A percentile compares a stretch with the other conserved stretches of the same genome.
These are phyloP conservation scores for Phaeomoniella chlamydospora DNA, from an alignment of 2,329 filamentous ascomycete species.

Conservation along the genomic window DNA sequence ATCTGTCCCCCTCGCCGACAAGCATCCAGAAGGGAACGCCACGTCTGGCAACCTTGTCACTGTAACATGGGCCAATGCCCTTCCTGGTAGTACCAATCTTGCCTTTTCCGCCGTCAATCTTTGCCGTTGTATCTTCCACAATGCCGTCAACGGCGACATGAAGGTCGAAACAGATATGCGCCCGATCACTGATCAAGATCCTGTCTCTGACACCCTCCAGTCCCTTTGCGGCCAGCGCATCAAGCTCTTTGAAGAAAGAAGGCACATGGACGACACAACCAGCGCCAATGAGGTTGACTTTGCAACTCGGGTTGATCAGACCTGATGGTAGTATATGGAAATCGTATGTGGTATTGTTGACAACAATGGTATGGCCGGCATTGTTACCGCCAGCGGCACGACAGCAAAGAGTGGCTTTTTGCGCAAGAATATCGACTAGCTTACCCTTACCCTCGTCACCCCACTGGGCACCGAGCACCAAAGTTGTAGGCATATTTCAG, in stretches of 20 bases:
- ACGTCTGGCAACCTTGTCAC: constrained; percentile 45
- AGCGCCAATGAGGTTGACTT: constrained; percentile 30
- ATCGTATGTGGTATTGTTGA: constrained; percentile 29
- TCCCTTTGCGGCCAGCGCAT: constrained; percentile 26
- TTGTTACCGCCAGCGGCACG: constrained; percentile 32
- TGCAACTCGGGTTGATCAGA: constrained; percentile 26
- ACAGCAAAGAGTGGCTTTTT: constrained; percentile 27
- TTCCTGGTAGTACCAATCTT: constrained; percentile 35
- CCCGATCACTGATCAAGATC: constrained; percentile 30
- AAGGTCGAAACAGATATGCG: constrained; percentile 28
- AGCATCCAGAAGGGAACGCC: constrained; percentile 42
- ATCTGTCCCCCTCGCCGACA: constrained; percentile 13
- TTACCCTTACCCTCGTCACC: constrained; percentile 36
- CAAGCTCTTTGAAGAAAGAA: constrained; percentile 32
- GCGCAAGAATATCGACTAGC: constrained; percentile 31
- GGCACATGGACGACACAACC: constrained; percentile 32
- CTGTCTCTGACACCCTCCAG: constrained; percentile 23
- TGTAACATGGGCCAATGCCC: constrained; percentile 44
- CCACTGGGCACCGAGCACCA: background rate
- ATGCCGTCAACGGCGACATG: constrained; percentile 30
- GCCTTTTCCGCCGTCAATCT: constrained; percentile 18
- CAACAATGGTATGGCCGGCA: constrained; percentile 33
- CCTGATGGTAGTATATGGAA: constrained; percentile 33
- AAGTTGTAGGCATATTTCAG: background rate
- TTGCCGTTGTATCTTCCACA: constrained; percentile 24